These are phyloP conservation scores for Agapanthus africanus DNA, from an alignment of 106 monocot species.

Conservation along the genomic window DNA sequence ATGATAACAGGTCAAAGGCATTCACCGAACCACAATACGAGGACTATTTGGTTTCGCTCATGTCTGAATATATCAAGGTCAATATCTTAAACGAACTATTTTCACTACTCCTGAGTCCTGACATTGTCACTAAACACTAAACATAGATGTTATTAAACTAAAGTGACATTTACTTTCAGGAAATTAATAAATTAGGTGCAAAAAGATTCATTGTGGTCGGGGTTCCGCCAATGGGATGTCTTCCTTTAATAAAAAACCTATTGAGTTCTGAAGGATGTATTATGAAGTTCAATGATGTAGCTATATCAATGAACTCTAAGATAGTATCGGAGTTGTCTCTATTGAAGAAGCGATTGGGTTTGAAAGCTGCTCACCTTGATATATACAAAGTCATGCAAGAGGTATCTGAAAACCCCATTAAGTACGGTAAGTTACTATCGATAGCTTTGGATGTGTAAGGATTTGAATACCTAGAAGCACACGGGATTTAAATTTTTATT, in stretches of 20 bases:
- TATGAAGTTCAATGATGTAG: conserved; percentile 20
- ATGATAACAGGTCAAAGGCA: conserved; percentile 17
- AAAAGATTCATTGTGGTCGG: conserved; percentile 27
- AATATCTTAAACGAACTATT: too few relatives aligned
- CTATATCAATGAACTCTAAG: conserved; percentile 40
- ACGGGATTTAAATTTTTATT: too few relatives aligned
- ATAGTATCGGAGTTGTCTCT: conserved; percentile 4
- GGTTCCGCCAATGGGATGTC: conserved; percentile 37
- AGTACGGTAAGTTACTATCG: conserved; percentile 14
- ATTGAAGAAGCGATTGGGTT: conserved; percentile 13
- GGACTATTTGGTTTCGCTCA: conserved; percentile 19
- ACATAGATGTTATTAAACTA: too few relatives aligned
- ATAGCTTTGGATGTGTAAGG: too few relatives aligned
- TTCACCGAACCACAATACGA: conserved; percentile 26
- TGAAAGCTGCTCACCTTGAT: conserved; percentile 23
- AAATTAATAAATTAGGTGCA: conserved; percentile 25
- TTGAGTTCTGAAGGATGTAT: conserved; percentile 10
- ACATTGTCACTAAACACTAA: too few relatives aligned
- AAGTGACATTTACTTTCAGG: too few relatives aligned
- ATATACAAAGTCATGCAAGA: conserved; percentile 16
- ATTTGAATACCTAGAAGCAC: too few relatives aligned
- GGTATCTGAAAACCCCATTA: conserved; percentile 15
- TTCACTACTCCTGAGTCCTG: too few relatives aligned
- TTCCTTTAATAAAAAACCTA: conserved; percentile 32
- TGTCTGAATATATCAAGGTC: conserved; percentile 36